Evolutionary conservation across 129 eudicot species (phyloP), one percentile per base, ranked within the genome.

Genomic region (carrot (Daucus carota)): DNA sequence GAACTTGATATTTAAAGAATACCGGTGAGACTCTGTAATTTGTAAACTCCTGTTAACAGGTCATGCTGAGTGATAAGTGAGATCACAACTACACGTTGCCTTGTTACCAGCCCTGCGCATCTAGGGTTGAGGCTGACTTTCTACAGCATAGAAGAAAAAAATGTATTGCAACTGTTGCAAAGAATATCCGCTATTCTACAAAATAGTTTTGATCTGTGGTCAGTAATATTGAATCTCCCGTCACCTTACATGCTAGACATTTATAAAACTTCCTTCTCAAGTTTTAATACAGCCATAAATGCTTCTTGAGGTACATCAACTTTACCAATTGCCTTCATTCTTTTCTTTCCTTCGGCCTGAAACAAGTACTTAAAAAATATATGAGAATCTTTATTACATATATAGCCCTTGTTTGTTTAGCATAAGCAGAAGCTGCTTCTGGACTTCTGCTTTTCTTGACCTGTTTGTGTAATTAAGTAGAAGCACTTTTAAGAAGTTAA

Each of bases 221-320:
- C 73, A 36, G 14, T 36, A 36, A 12, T 11, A 70, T n/a, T 70
- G 50, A 38, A 10, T 10, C 5, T 20, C 34, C 17, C n/a, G n/a
- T n/a, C n/a, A n/a, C n/a, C 10, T 29, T 42, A 43, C 38, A 71
- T 71, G 74, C 31, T 70, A 5, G 16, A 43, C 15, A 70, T 85
- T 84, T 78, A 91, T 74, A 91, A 78, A 75, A 94, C 98, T 85
- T 94, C 97, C 70, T 94, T 94, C 73, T 94, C 97, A 44, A 94
- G 98, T 84, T 94, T 94, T 60, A 94, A 81, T 29, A 94, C 98
- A 11, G 97, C 98, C 98, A 94, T 94, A 73, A 94, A 94, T 50
- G 98, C 98, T 80, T 94, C 98, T 85, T 94, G 98, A 44, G 98
- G 98, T 73, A 94, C 98, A 67, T 89, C 96, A 45, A 94, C 98